Base-by-base conservation (phyloP, 2,329 filamentous ascomycete genomes). In the Paracoccidioides lutzii region DNA sequence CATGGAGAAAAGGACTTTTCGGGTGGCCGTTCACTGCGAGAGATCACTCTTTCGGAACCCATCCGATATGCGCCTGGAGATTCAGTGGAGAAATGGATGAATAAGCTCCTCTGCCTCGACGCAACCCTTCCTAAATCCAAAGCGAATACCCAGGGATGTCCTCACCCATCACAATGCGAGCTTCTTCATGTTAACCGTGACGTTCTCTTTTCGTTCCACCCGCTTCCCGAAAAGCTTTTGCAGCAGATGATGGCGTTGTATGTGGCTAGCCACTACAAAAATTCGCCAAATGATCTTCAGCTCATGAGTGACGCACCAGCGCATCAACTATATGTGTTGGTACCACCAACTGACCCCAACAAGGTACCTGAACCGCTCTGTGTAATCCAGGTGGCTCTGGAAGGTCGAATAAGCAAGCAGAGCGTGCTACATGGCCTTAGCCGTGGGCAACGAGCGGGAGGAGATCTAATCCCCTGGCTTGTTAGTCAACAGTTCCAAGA, bases 191-290 rank as follows among this genome's bases (percentile, higher is more conserved):
- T 98, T 64, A 98, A 97, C 74, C 86, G 93, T 55, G 93, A 98
- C 73, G 97, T 91, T 7, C 81, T 98, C 12, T 98, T 98, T 75
- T 97, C 91, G 10, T 98, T 94, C 76, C 93, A 98, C 65, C 89
- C 90, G 2, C 89, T 97, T 22, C 94, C 93, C 2, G 93, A 98
- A 70, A 93, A 90, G 67, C 97, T 98, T 73, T 75, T 98, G 55
- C 93, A 98, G 69, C 90, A 95, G 65, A 96, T 98, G 89, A 91
- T 98, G 73, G 90, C 90, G 0, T 80, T 98, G 2, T 98, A 97
- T 64, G 94, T 98, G 33, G 90, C 93, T 33, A 95, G 89, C 63
- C 90, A 95, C 71, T 96, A 98, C 78, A 97, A 97, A 73, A 98
- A 98, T 73, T 89, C 90, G 0, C 93, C 93, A 0, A 95, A 98